Conservation (phyloP, 2,329 filamentous ascomycete species). For the Pyrenophora tritici-repentis region DNA sequence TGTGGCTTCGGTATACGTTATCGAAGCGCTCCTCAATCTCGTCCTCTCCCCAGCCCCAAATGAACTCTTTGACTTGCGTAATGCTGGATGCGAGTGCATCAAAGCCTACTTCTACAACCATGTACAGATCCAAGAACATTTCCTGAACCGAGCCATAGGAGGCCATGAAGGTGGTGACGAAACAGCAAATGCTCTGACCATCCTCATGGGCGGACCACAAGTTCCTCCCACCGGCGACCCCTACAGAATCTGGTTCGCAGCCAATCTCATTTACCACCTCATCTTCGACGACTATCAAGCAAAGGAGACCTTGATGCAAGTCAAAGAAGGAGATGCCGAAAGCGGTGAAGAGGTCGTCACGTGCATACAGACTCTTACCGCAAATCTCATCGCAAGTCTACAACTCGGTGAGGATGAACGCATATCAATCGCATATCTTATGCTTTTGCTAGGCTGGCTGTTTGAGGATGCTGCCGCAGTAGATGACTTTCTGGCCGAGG, state of each 20-base stretch:
- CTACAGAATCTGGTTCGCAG: constrained; percentile 88
- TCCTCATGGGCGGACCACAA: constrained; percentile 71
- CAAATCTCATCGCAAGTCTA: constrained; percentile 81
- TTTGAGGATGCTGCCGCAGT: constrained; percentile 91
- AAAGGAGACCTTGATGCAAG: constrained; percentile 77
- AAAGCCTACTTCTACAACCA: constrained; percentile 91
- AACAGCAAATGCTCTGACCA: constrained; percentile 85
- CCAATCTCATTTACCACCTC: constrained; percentile 83
- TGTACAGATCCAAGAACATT: constrained; percentile 79
- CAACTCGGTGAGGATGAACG: constrained; percentile 78
- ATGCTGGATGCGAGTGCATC: constrained; percentile 86
- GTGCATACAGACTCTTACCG: constrained; percentile 84
- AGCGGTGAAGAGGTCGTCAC: constrained; percentile 94
- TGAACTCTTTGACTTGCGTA: constrained; percentile 76
- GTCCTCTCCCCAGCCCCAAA: constrained; percentile 70
- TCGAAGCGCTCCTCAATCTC: constrained; percentile 87
- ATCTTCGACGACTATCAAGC: constrained; percentile 78
- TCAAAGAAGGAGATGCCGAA: constrained; percentile 86
- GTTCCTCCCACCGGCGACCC: constrained; percentile 72
- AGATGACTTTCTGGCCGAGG: constrained; percentile 90
- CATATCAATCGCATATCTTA: constrained; percentile 82
- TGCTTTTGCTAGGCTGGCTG: constrained; percentile 85
- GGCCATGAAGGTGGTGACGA: constrained; percentile 82
- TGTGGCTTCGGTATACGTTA: constrained; percentile 77
- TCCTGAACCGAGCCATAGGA: constrained; percentile 84